Base-by-base conservation (phyloP, 2,329 filamentous ascomycete species). In the Microcera coccophila region DNA sequence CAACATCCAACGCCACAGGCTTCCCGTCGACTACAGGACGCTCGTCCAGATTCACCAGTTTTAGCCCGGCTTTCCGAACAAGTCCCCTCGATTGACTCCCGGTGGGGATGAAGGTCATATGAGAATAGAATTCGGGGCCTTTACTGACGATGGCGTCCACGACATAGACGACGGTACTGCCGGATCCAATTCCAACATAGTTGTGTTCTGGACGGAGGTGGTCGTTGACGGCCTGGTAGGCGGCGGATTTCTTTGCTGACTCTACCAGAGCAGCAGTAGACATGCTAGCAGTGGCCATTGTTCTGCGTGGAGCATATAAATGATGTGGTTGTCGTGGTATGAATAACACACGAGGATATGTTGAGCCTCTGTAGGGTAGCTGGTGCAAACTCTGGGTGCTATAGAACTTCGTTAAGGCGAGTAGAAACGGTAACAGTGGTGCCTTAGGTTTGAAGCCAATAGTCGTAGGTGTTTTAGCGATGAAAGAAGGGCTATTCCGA, bases 41-140 rank as follows among this genome's bases (percentile, higher is more conserved):
- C 47, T 85, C 80, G 59, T 91, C 85, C 57, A 95, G 87, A 53
- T 82, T 81, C 41, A 90, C 80, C 11, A 93, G 81, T 18, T 78
- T 80, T 42, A 97, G 73, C 3, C 88, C 87, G 16, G 89, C 87
- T 37, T 76, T 72, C 48, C 88, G 78, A 60, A 98, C 94, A 40
- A 96, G 80, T 57, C 90, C 85, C 54, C 88, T 88, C 33, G 86
- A 93, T 63, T 95, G 90, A 71, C 84, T 91, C 18, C 93, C 93
- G 0, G 93, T 98, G 5, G 93, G 91, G 21, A 95, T 78, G 67
- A 96, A 98, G 60, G 80, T 82, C 73, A 95, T 95, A 52, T 70
- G 62, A 24, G 71, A 65, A 37, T 78, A 79, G 43, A 78, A 72
- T 2, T 66, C 63, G 8, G 68, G 62, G 4, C 78, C 76, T 40